Base-by-base conservation (phyloP, 2,329 filamentous ascomycete species). In the Penicillium capsulatum region DNA sequence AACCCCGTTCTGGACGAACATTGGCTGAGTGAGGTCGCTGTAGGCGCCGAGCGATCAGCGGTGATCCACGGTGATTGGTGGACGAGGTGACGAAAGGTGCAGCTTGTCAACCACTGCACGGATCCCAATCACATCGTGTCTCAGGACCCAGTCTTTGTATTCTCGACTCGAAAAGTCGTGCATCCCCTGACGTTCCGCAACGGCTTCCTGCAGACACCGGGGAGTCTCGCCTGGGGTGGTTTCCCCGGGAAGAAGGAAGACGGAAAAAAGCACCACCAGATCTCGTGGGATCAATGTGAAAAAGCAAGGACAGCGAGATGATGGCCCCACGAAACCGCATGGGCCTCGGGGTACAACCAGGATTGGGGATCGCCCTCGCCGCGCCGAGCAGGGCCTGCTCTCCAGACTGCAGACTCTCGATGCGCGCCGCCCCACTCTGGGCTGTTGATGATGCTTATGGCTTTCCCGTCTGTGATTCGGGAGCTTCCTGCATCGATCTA, bases 111-210 rank as follows among this genome's bases (percentile, higher is more conserved):
- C 47, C 17, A 36, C 43, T 45, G 51, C 45, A 52, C 49, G 47
- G 47, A 54, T 53, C 46, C 47, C 47, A 34, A 50, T 55, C 52
- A 55, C 52, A 55, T 46, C 34, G 26, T 31, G 38, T 50, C 44
- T 49, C 42, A 38, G 38, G 34, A 42, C 27, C 28, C 13, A 33
- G 14, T 24, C 39, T 41, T 27, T 28, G 28, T 36, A 27, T 20
- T 41, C 22, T 20, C 15, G 37, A 36, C 40, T 36, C 30, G 39
- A 37, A n/a, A n/a, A 9, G 5, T 22, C 19, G 13, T 31, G 16
- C 29, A 31, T 15, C 24, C 26, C 16, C 19, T 29, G 13, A 29
- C 27, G 30, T 40, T 39, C 33, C 29, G 36, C 29, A 29, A 42
- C 39, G 40, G 40, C 17, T 29, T 28, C 11, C 17, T 44, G 41